Evolutionary conservation across 2,329 filamentous ascomycete genomes (phyloP), one percentile per base, ranked within the genome.

Genomic region (Claviceps sp.): DNA sequence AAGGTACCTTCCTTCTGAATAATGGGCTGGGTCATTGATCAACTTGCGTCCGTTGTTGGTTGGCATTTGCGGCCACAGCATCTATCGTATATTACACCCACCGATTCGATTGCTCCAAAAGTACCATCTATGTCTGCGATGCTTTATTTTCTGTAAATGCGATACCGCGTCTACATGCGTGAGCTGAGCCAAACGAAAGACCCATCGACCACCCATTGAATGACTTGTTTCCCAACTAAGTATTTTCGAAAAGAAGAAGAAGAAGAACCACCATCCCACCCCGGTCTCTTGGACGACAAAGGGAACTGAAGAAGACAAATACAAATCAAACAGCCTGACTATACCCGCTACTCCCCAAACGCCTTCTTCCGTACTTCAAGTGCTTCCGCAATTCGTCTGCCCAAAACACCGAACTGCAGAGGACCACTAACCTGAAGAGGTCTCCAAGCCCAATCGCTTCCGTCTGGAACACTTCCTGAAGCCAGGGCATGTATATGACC

Each of bases 381-480:
- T 84, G 94, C 70, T 98, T 98, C 64, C 93, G 78, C 44, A 76
- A 76, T 71, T 98, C 93, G 67, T 98, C 93, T 13, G 83, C 89
- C 88, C 89, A 97, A 67, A 98, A 95, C 30, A 98, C 93, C 49
- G 80, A 82, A 70, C 90, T 97, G 55, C 90, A 86, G 55, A 98
- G 73, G 46, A 81, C 65, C 30, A 91, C 61, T 59, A 98, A 72
- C 54, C 81, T 73, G 42, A 89, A 62, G 52, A 97, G 68, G 72
- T 98, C 93, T 55, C 77, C 71, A 8, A 90, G 65, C 0, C 80
- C 73, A 51, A 98, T 69, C 1, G 87, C 84, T 68, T 98, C 93
- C 0, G 93, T 98, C 72, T 98, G 93, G 71, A 98, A 98, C 5
- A 97, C 84, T 50, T 87, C 80, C 70, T 98, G 93, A 60, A 98